Evolutionary conservation across 2,329 filamentous ascomycete genomes (phyloP), one percentile per base, ranked within the genome.

Genomic region (Lithohypha guttulata): DNA sequence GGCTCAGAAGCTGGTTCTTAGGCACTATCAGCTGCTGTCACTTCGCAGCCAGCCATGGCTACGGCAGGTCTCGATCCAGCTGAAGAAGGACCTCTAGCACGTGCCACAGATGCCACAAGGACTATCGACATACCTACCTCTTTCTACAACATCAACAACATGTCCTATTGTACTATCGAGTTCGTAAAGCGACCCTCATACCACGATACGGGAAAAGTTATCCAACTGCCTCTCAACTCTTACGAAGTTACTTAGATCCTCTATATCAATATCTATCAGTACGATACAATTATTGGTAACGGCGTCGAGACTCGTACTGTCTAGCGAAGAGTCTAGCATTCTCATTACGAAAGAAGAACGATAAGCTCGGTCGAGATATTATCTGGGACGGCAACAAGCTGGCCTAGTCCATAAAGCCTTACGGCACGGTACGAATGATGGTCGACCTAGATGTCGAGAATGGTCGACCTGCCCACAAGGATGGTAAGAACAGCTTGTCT

Each of bases 311-410:
- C 81, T 59, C 68, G 71, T 3, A 71, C 72, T 3, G 64, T 91
- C 3, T 70, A 85, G 52, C 78, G 76, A 56, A 86, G 84, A 55
- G 72, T 86, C 19, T 95, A 85, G 84, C 62, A 74, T 1, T 81
- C 79, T 1, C 63, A 70, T 1, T 59, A 63, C 0, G 15, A 20
- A 15, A 31, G 9, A 10, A 18, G 27, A 23, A 22, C 4, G 3
- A 63, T 65, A n/a, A n/a, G n/a, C n/a, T n/a, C n/a, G n/a, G n/a
- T 2, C 59, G 63, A 2, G 65, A 66, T 28, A 85, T 80, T 73
- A 73, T 95, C 41, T 86, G 77, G 51, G 86, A 96, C 62, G 84
- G 84, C 19, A 79, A 80, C 53, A 84, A 81, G 58, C 70, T 98
- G 32, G 87, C 85, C 11, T 98, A 89, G 89, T 64, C 63, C 3